Percentiles rank a stretch among this genome's conserved stretches.
phyloP scores from a whole-genome alignment of 345 rosid species.

The Erodium maritimum region DNA sequence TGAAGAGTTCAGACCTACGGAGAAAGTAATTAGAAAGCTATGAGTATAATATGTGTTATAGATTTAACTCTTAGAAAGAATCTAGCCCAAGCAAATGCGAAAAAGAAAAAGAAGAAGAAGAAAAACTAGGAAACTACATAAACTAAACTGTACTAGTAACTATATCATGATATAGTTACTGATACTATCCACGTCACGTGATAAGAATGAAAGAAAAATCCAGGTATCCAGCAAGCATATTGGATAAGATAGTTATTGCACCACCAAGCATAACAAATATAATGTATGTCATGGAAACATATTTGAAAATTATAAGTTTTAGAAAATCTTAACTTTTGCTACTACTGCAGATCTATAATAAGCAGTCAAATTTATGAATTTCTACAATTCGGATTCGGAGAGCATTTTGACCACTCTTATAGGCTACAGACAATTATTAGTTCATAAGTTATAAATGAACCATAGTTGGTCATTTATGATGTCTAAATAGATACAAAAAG shows the following conservation, averaged over 20 bases:
- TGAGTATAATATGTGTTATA: not conserved
- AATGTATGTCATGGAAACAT: not conserved
- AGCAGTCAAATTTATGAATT: not conserved
- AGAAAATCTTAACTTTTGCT: not conserved
- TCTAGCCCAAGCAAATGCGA: not conserved
- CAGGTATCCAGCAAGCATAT: no score
- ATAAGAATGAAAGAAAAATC: no score
- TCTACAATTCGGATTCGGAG: not conserved
- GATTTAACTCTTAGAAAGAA: not conserved
- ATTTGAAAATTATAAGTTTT: not conserved
- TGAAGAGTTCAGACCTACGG: conserved; percentile 62
- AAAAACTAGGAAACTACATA: not conserved
- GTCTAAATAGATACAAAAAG: no score
- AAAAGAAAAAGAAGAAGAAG: no score
- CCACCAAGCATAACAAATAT: no score
- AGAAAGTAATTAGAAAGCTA: not conserved
- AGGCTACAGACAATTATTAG: no score
- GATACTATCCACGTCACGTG: no score
- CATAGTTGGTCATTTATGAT: no score
- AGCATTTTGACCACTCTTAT: no score
- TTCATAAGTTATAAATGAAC: no score
- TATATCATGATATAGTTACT: not conserved
- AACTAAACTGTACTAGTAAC: not conserved
- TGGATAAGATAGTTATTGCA: no score
- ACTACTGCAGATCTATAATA: no score